phyloP scores from a whole-genome alignment of 306 rosid genomes.

The Elaeagnus macrophylla region DNA sequence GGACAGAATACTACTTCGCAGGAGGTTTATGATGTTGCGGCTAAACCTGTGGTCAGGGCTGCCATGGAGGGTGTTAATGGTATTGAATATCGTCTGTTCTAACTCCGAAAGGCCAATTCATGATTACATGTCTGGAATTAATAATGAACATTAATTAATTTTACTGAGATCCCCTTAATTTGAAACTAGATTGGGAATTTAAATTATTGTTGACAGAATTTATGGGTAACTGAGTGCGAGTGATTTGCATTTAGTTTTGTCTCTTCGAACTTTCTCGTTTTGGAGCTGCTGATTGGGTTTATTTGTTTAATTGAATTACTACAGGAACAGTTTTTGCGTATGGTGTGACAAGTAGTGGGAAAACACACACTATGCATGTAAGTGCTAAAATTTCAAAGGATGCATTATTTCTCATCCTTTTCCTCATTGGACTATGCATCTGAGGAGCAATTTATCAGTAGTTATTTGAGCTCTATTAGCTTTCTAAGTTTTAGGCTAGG shows the following conservation, averaged over 20 bases:
- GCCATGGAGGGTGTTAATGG: slow-evolving; percentile 99
- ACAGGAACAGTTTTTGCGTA: slow-evolving; percentile 99
- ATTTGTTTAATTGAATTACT: slow-evolving; percentile 1
- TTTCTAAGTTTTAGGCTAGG: no score
- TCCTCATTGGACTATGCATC: neutral
- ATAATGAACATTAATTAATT: neutral
- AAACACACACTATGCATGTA: slow-evolving; percentile 99
- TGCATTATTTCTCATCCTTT: slow-evolving; percentile 3
- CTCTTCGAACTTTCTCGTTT: neutral
- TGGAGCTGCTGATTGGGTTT: neutral
- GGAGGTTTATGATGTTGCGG: slow-evolving; percentile 94
- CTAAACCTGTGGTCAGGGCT: slow-evolving; percentile 90
- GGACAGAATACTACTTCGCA: slow-evolving; percentile 76
- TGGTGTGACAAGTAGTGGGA: slow-evolving; percentile 99
- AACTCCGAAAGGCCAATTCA: neutral
- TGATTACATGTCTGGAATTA: neutral
- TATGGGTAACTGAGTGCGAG: neutral
- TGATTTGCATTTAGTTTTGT: slow-evolving; percentile 4
- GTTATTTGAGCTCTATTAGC: no score
- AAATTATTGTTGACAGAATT: neutral
- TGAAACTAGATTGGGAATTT: neutral
- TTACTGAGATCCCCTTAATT: neutral
- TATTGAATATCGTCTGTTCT: slow-evolving; percentile 17
- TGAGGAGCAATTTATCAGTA: no score
- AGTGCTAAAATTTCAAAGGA: slow-evolving; percentile 26